These are phyloP conservation scores for Stagonosporopsis tanaceti DNA, from an alignment of 2,329 filamentous ascomycete species.

Conservation along the genomic window DNA sequence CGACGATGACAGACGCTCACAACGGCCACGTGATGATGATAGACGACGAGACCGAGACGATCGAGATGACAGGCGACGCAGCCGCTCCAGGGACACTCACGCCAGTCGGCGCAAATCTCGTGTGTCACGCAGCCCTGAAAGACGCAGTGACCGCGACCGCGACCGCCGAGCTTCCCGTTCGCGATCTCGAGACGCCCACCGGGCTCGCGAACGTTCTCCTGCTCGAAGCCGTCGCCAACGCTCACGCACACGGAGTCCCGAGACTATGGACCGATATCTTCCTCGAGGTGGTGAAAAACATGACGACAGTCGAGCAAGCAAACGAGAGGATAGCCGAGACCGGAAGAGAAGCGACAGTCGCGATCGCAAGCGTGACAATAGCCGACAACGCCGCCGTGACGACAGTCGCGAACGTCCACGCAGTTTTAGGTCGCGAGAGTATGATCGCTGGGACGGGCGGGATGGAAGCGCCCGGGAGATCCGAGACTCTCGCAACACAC, in stretches of 20 bases:
- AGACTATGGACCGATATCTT: slow-evolving; percentile 50
- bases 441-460: slow-evolving; percentile 47
- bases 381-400: slow-evolving; percentile 40
- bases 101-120: slow-evolving; percentile 41
- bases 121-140: slow-evolving; percentile 36
- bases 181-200: slow-evolving; percentile 30
- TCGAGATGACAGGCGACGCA: slow-evolving; percentile 38
- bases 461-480: slow-evolving; percentile 6
- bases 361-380: slow-evolving; percentile 36
- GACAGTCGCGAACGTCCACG: slow-evolving; percentile 50
- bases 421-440: slow-evolving; percentile 53
- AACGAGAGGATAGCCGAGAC: slow-evolving; percentile 5
- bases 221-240: slow-evolving; percentile 24
- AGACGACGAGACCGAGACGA: slow-evolving; percentile 26
- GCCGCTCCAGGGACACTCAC: slow-evolving; percentile 43
- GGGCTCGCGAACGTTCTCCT: slow-evolving; percentile 30
- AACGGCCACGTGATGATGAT: slow-evolving; percentile 36
- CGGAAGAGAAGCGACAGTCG: slow-evolving; percentile 25
- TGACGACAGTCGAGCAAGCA: slow-evolving; percentile 20
- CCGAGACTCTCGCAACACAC: not conserved
- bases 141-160: slow-evolving; percentile 14
- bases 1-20: slow-evolving; percentile 39
- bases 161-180: slow-evolving; percentile 34
- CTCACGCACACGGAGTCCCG: slow-evolving; percentile 43
- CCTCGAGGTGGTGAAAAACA: slow-evolving; percentile 37